These are phyloP conservation scores for Aspergillus ruber DNA, from an alignment of 2,329 filamentous ascomycete genomes.

Conservation along the genomic window DNA sequence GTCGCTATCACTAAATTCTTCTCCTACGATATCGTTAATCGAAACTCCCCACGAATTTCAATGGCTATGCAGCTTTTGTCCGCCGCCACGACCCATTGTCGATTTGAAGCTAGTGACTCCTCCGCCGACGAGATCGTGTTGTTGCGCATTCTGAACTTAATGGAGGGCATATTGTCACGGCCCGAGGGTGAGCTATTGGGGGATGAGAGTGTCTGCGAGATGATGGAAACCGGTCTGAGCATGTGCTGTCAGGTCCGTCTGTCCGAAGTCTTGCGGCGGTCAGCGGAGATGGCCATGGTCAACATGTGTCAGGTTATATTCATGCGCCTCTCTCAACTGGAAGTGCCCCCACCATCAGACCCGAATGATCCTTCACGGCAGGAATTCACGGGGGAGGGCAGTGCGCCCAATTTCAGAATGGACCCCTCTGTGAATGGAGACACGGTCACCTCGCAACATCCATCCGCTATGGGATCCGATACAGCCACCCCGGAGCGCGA, in stretches of 20 bases:
- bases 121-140: slow-evolving; percentile 93
- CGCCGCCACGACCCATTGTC: slow-evolving; percentile 91
- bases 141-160: slow-evolving; percentile 87
- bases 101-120: slow-evolving; percentile 93
- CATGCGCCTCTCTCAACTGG: slow-evolving; percentile 79
- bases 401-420: slow-evolving; percentile 75
- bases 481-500: slow-evolving; percentile 27
- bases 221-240: slow-evolving; percentile 97
- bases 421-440: slow-evolving; percentile 66
- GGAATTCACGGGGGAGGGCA: slow-evolving; percentile 43
- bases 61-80: slow-evolving; percentile 92
- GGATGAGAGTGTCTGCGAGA: slow-evolving; percentile 96
- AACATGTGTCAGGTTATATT: slow-evolving; percentile 99
- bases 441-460: slow-evolving; percentile 50
- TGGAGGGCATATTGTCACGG: slow-evolving; percentile 97
- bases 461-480: slow-evolving; percentile 35
- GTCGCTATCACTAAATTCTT: slow-evolving; percentile 95
- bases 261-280: slow-evolving; percentile 81
- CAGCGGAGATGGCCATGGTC: slow-evolving; percentile 94
- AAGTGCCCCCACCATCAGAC: slow-evolving; percentile 66
- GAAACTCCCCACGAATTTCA: slow-evolving; percentile 76
- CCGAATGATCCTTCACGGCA: slow-evolving; percentile 56
- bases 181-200: slow-evolving; percentile 89
- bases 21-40: slow-evolving; percentile 83
- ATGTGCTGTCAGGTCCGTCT: slow-evolving; percentile 94